Evolutionary conservation across 805 yeast species (phyloP).

Genomic region (Clavispora vitiphila): DNA sequence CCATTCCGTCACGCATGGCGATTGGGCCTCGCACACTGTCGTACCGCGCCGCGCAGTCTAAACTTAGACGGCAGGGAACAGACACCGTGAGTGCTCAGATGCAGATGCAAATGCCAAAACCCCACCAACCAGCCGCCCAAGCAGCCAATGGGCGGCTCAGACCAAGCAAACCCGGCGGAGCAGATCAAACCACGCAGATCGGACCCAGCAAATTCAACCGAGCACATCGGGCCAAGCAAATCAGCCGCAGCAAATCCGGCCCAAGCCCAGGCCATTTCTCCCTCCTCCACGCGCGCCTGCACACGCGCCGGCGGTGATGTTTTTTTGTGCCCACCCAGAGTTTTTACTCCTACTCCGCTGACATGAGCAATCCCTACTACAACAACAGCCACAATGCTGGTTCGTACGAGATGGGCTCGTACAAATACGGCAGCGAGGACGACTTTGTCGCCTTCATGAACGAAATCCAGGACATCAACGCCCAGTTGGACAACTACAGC

Average conservation of each 20-base stretch:
- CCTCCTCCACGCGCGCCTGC: no score
- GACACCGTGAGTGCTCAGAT: no score
- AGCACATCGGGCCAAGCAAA: no score
- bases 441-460: conserved; percentile 66
- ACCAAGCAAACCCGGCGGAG: no score
- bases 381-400: conserved; percentile 6
- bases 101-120: no score
- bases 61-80: no score
- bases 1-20: no score
- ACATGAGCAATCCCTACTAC: conserved; percentile 35
- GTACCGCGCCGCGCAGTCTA: background rate
- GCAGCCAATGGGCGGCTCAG: no score
- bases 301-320: background rate
- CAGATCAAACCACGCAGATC: no score
- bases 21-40: background rate
- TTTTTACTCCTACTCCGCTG: background rate
- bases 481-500: conserved; percentile 64
- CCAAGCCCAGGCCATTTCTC: background rate
- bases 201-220: no score
- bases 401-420: conserved; percentile 13
- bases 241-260: background rate
- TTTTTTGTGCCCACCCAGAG: background rate
- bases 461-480: conserved; percentile 56
- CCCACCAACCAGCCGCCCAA: no score
- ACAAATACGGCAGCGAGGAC: conserved; percentile 31